Evolutionary conservation across 345 rosid species (phyloP).

Genomic region (Populus davidiana): DNA sequence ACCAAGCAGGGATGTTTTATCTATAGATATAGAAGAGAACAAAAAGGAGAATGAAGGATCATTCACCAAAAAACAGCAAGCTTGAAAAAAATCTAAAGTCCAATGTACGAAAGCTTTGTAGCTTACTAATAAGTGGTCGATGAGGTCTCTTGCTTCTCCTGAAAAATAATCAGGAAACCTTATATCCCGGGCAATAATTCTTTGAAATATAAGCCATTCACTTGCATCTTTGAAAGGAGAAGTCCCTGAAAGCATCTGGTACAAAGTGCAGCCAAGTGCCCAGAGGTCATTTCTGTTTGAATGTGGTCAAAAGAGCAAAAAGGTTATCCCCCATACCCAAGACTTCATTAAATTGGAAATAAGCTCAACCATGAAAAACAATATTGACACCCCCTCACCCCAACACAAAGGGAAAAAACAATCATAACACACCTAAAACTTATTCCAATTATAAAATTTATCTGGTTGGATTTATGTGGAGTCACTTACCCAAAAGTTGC

Average conservation of each 20-base stretch:
- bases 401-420: not conserved
- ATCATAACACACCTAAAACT: not conserved
- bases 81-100: not conserved
- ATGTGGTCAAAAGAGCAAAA: slow-evolving; percentile 32
- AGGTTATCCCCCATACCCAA: slow-evolving; percentile 30
- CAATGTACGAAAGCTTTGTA: slow-evolving; percentile 11
- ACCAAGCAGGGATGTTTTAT: not conserved
- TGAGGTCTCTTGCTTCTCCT: slow-evolving; percentile 79
- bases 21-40: not conserved
- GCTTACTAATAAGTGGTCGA: slow-evolving; percentile 79
- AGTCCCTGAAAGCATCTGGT: slow-evolving; percentile 99
- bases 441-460: not conserved
- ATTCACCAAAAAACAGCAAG: slow-evolving; percentile 10
- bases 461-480: slow-evolving; percentile 1
- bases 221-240: slow-evolving; percentile 98
- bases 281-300: slow-evolving; percentile 91
- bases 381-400: not conserved
- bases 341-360: slow-evolving; percentile 4
- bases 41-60: slow-evolving; percentile 2
- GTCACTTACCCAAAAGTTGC: slow-evolving; percentile 85
- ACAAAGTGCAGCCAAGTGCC: slow-evolving; percentile 99
- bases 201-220: slow-evolving; percentile 97
- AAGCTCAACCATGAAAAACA: slow-evolving; percentile 8
- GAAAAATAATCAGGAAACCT: slow-evolving; percentile 88
- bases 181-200: slow-evolving; percentile 90